Evolutionary conservation across 805 yeast genomes (phyloP).

Genomic region (Kluyveromyces nonfermentans): DNA sequence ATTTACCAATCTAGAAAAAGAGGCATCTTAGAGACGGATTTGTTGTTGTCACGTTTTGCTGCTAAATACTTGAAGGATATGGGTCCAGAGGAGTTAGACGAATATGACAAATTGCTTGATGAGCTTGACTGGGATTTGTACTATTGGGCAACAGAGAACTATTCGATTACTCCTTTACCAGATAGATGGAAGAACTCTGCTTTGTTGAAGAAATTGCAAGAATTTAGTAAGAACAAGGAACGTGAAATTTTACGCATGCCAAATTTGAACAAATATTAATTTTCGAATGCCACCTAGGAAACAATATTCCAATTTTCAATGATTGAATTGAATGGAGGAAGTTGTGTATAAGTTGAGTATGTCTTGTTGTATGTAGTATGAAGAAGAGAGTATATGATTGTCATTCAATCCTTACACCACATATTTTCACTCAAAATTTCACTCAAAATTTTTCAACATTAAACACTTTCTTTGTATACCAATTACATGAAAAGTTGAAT

Average conservation of each 20-base stretch:
- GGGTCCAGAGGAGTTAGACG: conserved; percentile 59
- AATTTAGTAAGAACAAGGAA: conserved; percentile 62
- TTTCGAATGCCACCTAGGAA: no score
- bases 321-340: no score
- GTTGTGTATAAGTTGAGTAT: background rate
- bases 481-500: no score
- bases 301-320: no score
- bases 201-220: conserved; percentile 57
- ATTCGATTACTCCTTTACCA: conserved; percentile 74
- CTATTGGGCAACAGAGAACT: conserved; percentile 92
- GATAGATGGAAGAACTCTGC: conserved; percentile 69
- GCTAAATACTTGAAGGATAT: conserved; percentile 55
- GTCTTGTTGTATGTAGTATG: background rate
- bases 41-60: conserved; percentile 78
- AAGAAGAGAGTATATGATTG: no score
- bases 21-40: conserved; percentile 90
- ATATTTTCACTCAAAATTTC: background rate
- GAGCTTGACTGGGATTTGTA: conserved; percentile 99
- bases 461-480: no score
- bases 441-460: background rate
- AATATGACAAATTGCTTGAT: conserved; percentile 77
- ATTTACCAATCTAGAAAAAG: conserved; percentile 88
- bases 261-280: conserved; percentile 32
- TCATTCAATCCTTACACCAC: background rate
- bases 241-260: conserved; percentile 85